Percentiles rank a stretch among this genome's conserved stretches.
These are phyloP conservation scores for Papilionanthe hybrid DNA, from an alignment of 116 monocot species.

Conservation along the genomic window DNA sequence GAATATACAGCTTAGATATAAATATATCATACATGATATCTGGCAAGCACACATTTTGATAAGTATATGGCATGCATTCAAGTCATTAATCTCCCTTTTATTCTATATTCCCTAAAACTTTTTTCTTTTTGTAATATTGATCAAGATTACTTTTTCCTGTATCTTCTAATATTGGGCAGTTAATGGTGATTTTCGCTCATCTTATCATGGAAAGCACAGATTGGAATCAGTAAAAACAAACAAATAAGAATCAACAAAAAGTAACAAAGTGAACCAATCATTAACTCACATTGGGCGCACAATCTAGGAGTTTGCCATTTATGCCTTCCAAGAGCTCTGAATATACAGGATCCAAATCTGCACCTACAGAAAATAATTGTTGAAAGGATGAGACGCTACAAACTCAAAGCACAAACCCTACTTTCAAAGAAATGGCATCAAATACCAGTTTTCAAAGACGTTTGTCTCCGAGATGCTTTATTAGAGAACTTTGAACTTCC, in stretches of 20 bases:
- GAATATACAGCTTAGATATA: neutral
- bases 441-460: neutral
- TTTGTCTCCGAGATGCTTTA: neutral
- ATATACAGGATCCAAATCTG: slow-evolving; percentile 26
- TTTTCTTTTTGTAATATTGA: neutral
- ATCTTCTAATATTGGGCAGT: neutral
- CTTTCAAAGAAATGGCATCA: neutral
- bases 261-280: neutral
- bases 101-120: neutral
- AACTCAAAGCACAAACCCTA: slow-evolving; percentile 1
- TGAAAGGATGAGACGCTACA: neutral
- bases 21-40: neutral
- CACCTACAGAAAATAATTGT: slow-evolving; percentile 7
- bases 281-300: slow-evolving; percentile 1
- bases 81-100: neutral
- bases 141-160: neutral
- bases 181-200: neutral
- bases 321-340: slow-evolving; percentile 17
- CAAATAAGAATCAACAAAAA: neutral
- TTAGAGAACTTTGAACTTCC: neutral
- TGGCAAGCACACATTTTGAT: neutral
- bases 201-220: neutral
- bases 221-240: neutral
- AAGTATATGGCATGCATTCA: neutral
- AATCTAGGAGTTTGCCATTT: slow-evolving; percentile 22